Base-by-base conservation (phyloP, 345 rosid genomes). In the Eucalyptus dawsonii region DNA sequence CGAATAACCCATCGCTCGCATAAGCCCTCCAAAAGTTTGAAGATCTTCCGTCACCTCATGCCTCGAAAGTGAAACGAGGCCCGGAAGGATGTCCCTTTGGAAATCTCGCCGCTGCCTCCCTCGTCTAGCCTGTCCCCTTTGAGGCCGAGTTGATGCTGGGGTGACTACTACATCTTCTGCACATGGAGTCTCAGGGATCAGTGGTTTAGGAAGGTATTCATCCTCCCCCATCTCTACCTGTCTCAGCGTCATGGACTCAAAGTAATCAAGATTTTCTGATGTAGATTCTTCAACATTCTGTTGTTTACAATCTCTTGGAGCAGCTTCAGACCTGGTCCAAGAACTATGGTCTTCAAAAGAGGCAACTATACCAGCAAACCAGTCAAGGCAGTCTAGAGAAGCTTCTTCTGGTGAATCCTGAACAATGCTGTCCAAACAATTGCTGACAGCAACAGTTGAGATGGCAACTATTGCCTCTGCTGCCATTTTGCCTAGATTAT, bases 81-180 rank as follows among this genome's bases (percentile, higher is more conserved):
- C 98, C 5, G 99, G 99, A 91, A 97, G 99, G 90, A 96, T 95
- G 93, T 97, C 99, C 95, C 98, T 97, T 91, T 96, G 99, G 94
- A 97, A 97, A 91, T 97, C 99, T 94, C 98, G 94, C 87, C 95
- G 94, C 90, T 96, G 98, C 93, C 99, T 96, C 89, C 99, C 99
- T 91, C 99, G 94, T 93, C 98, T 95, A 88, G 94, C 93, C 87
- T 95, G 97, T 81, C 97, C 98, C 93, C 93, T 96, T 83, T 97
- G 93, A 37, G 96, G 91, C 69, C 94, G 94, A 88, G 89, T 94
- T 53, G 91, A 90, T 89, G 93, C 89, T 19, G 90, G 83, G 11
- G 89, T 58, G 87, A 92, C 90, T 27, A 87, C 96, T 0, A 89
- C 91, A 90, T 93, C 96, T 50, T 95, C 97, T 50, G 94, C 90